phyloP scores from a whole-genome alignment of 495 filamentous ascomycete species.

The Hypoxylon lenormandii region DNA sequence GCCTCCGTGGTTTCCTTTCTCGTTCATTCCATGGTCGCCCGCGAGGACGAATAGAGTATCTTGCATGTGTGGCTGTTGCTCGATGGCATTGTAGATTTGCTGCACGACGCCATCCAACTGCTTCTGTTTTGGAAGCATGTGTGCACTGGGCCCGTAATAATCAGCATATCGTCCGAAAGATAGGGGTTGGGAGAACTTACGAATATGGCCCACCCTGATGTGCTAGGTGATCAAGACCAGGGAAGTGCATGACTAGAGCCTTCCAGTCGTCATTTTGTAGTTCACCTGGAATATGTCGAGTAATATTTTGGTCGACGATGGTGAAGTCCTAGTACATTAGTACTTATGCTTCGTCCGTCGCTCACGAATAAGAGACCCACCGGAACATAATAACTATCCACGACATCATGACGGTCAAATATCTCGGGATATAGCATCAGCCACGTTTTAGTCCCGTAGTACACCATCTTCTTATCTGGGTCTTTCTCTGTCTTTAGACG shows the following conservation, averaged over 20 bases:
- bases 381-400: not conserved
- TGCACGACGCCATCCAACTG: slow-evolving; percentile 13
- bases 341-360: not conserved
- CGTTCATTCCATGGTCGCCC: slow-evolving; percentile 22
- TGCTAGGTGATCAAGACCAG: not conserved
- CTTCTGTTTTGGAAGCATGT: slow-evolving; percentile 14
- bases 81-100: slow-evolving; percentile 6
- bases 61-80: not conserved
- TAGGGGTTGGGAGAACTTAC: not conserved
- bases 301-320: slow-evolving; percentile 3
- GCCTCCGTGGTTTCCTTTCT: slow-evolving; percentile 15
- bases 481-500: not conserved
- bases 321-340: slow-evolving; percentile 7
- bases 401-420: slow-evolving; percentile 5
- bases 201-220: slow-evolving; percentile 4
- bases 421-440: slow-evolving; percentile 4
- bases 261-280: not conserved
- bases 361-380: not conserved
- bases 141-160: not conserved
- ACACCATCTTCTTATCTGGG: slow-evolving; percentile 3
- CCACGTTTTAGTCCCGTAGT: slow-evolving; percentile 4
- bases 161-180: not conserved
- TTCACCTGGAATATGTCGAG: not conserved
- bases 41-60: slow-evolving; percentile 16
- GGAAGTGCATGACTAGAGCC: slow-evolving; percentile 1